A percentile compares a stretch with the other conserved stretches of the same genome.
phyloP scores from a whole-genome alignment of 2,329 filamentous ascomycete genomes.

The Verticillium longisporum region DNA sequence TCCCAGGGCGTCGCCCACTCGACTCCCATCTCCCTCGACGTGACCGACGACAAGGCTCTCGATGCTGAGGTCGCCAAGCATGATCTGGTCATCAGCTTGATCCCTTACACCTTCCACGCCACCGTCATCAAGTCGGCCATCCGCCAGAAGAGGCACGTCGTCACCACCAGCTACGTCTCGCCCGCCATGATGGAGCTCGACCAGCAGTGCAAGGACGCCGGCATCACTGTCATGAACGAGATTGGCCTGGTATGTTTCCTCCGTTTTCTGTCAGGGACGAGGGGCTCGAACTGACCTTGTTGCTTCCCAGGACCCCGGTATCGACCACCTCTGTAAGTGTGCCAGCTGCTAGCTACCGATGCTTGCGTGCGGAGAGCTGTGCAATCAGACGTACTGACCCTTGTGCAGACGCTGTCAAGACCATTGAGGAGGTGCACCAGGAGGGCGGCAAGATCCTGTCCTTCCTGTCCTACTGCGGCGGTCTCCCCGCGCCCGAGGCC shows the following conservation, averaged over 20 bases:
- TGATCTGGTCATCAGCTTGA: constrained; percentile 74
- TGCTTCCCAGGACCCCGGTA: constrained; percentile 48
- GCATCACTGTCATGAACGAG: constrained; percentile 97
- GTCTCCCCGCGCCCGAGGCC: constrained; percentile 62
- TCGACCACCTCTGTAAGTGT: constrained; percentile 53
- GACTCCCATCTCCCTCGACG: constrained; percentile 75
- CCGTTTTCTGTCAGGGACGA: constrained; percentile 2
- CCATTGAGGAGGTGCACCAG: constrained; percentile 80
- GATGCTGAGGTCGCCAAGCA: constrained; percentile 75
- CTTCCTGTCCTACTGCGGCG: constrained; percentile 83
- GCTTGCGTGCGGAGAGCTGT: too few relatives aligned
- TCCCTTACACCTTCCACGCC: constrained; percentile 87
- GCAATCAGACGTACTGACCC: neutral
- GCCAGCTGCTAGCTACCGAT: too few relatives aligned
- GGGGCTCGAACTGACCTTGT: constrained; percentile 16
- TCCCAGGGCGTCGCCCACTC: constrained; percentile 65
- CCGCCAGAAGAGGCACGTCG: constrained; percentile 88
- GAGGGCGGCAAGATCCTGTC: constrained; percentile 77
- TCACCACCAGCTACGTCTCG: constrained; percentile 90
- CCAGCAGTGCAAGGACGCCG: constrained; percentile 74
- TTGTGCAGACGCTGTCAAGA: constrained; percentile 70
- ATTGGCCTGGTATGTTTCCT: constrained; percentile 54
- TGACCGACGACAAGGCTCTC: constrained; percentile 67
- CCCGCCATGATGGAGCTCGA: constrained; percentile 90
- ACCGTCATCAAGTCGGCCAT: constrained; percentile 91